phyloP scores from a whole-genome alignment of 352 stramenopile species.

The Phytophthora pini region DNA sequence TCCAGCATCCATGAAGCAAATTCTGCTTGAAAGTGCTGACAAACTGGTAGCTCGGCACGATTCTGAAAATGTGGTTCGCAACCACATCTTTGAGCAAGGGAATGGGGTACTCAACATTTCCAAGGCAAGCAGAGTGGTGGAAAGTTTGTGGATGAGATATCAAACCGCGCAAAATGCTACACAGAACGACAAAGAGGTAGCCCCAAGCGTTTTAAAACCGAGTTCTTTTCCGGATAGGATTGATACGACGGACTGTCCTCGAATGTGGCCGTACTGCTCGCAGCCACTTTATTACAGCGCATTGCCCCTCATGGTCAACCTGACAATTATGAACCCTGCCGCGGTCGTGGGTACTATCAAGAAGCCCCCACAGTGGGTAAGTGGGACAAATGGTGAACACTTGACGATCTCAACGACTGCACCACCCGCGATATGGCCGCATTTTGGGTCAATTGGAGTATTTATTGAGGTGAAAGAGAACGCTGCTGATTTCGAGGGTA shows the following conservation, averaged over 20 bases:
- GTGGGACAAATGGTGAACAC: constrained; percentile 52
- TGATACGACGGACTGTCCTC: constrained; percentile 80
- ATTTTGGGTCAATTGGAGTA: constrained; percentile 73
- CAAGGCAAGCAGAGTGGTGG: constrained; percentile 53
- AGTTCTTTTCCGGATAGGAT: constrained; percentile 72
- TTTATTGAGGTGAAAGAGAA: constrained; percentile 69
- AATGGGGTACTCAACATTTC: constrained; percentile 77
- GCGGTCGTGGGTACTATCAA: constrained; percentile 58
- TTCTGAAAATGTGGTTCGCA: constrained; percentile 55
- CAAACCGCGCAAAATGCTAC: constrained; percentile 28
- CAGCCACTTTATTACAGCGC: constrained; percentile 81
- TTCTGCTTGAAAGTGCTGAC: constrained; percentile 66
- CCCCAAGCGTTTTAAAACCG: constrained; percentile 30
- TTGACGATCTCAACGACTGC: constrained; percentile 58
- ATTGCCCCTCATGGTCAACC: constrained; percentile 79
- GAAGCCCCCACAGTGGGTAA: constrained; percentile 58
- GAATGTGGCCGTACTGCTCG: constrained; percentile 88
- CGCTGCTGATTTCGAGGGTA: constrained; percentile 45
- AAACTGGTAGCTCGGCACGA: constrained; percentile 43
- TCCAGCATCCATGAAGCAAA: constrained; percentile 74
- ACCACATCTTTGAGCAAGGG: constrained; percentile 89
- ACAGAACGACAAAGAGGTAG: constrained; percentile 3
- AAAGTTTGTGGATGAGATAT: constrained; percentile 46
- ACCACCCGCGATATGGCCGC: constrained; percentile 66
- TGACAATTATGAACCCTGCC: constrained; percentile 82